Evolutionary conservation across 495 filamentous ascomycete genomes (phyloP).

Genomic region (Opeltia flavorubescens): DNA sequence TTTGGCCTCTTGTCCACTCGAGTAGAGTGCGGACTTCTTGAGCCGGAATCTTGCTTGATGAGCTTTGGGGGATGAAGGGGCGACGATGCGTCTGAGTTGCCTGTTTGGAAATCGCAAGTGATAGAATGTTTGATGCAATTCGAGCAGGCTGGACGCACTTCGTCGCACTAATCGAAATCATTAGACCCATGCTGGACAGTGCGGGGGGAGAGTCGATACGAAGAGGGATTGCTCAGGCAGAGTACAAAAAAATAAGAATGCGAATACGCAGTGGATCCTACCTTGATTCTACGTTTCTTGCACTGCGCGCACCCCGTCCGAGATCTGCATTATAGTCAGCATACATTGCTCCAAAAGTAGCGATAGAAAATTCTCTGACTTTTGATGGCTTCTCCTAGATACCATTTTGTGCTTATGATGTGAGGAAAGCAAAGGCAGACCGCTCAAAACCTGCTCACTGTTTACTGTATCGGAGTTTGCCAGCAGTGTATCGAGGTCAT

Average conservation of each 20-base stretch:
- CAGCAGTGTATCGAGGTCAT: no score
- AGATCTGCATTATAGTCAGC: not conserved
- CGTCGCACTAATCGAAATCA: slow-evolving; percentile 13
- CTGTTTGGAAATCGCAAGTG: slow-evolving; percentile 18
- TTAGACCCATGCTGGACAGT: no score
- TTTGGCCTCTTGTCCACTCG: not conserved
- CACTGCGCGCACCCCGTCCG: slow-evolving; percentile 16
- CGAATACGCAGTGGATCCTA: slow-evolving; percentile 1
- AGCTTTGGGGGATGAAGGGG: slow-evolving; percentile 5
- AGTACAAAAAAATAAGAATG: not conserved
- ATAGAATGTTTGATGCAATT: slow-evolving; percentile 25
- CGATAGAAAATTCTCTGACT: not conserved
- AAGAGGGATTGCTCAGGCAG: no score
- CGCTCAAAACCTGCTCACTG: no score
- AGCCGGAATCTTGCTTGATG: not conserved
- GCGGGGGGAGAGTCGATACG: no score
- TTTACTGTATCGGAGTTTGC: no score
- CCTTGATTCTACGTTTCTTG: slow-evolving; percentile 17
- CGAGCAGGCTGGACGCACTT: slow-evolving; percentile 17
- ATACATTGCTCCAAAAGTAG: not conserved
- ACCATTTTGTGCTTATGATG: slow-evolving; percentile 7
- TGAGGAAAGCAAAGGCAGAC: no score
- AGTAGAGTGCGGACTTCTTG: not conserved
- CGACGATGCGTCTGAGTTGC: not conserved
- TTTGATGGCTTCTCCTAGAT: slow-evolving; percentile 16